Evolutionary conservation across 495 filamentous ascomycete genomes (phyloP), one percentile per base, ranked within the genome.

Genomic region (Letharia columbiana): DNA sequence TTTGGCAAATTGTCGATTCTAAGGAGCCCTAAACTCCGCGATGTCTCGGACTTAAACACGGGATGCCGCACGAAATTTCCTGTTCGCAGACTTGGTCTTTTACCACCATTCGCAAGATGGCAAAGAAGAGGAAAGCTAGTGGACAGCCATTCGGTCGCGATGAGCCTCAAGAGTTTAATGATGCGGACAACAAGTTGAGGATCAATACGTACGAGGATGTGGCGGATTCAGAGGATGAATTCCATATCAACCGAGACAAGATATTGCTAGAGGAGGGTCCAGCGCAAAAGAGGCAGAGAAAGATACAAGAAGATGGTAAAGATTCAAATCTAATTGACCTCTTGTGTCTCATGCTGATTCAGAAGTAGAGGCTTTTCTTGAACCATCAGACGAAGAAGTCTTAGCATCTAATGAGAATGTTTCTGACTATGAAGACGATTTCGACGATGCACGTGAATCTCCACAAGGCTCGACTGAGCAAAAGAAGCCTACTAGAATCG

Each of bases 221-320:
- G 54, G 91, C 92, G 71, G 87, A 95, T 72, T 93, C 91, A 2
- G 90, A 95, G 71, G 94, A 98, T 77, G 91, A 94, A 67, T 96
- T 96, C 76, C 88, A 89, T 70, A 77, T 90, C 49, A 85, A 89
- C 64, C 84, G 89, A 41, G 93, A 98, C 75, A 86, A 90, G 70
- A 84, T 98, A 62, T 75, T 95, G 70, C 79, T 98, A 37, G 90
- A 94, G 57, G 89, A 93, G 68, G 86, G 80, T 40, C 89, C 88
- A 40, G 85, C 87, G 39, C 84, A 87, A 54, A 96, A 94, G 80
- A 85, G 88, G 69, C 80, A 86, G 68, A 83, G 85, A 72, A 86
- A 84, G 70, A 75, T 84, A 67, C 78, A 82, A 60, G 84, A 89
- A 70, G 81, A 90, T 73, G 85, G 84, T 86, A 71, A 49, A 15